phyloP scores from a whole-genome alignment of 371 early-diverging fungal species.

The Apophysomyces ossiformis region DNA sequence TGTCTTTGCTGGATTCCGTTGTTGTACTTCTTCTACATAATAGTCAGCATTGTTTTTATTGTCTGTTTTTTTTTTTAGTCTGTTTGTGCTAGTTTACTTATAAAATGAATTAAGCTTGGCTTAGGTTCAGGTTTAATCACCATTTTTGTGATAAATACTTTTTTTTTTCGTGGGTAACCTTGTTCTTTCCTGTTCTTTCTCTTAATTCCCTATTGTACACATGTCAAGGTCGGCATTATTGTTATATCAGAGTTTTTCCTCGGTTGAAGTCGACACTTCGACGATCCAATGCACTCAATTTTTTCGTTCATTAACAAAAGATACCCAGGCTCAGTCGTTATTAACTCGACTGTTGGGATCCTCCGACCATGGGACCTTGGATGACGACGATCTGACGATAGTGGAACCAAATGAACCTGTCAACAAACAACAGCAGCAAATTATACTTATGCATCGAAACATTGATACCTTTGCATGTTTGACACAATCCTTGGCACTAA shows the following conservation, averaged over 20 bases:
- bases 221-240: constrained; percentile 4
- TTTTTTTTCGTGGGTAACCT: constrained; percentile 4
- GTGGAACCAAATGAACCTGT: not conserved
- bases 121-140: not conserved
- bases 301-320: not conserved
- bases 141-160: not conserved
- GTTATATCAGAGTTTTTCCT: not conserved
- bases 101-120: not conserved
- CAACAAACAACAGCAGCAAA: not conserved
- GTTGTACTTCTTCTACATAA: constrained; percentile 16
- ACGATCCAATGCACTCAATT: not conserved
- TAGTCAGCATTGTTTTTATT: not conserved
- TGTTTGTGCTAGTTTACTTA: no score
- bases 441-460: constrained; percentile 1
- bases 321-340: not conserved
- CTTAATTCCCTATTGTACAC: not conserved
- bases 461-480: constrained; percentile 2
- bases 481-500: not conserved
- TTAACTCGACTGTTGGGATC: not conserved
- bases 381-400: constrained; percentile 5
- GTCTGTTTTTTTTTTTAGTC: no score
- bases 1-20: constrained; percentile 78
- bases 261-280: not conserved
- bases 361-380: not conserved
- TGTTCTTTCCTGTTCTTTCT: not conserved